Evolutionary conservation across 129 eudicot species (phyloP).

Genomic region (Flaveria linearis): DNA sequence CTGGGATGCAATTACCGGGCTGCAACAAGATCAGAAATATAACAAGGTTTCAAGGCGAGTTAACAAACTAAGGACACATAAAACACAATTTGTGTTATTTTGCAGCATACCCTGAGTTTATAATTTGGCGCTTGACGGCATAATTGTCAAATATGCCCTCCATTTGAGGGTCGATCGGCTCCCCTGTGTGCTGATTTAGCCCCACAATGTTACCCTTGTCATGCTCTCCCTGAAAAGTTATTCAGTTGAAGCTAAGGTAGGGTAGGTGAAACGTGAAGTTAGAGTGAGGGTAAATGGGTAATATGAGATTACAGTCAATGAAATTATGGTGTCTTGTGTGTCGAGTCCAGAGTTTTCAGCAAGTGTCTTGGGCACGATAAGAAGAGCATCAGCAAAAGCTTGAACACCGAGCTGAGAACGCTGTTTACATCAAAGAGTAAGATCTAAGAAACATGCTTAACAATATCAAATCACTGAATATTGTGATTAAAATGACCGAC

Average conservation of each 20-base stretch:
- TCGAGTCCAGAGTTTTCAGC: constrained; percentile 95
- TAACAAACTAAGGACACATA: not conserved
- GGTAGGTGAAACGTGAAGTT: not conserved
- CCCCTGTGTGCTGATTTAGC: constrained; percentile 75
- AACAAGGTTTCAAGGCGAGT: not conserved
- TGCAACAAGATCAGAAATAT: constrained; percentile 31
- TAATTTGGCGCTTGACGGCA: constrained; percentile 81
- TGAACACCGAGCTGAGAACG: constrained; percentile 89
- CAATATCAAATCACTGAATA: not conserved
- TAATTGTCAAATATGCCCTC: constrained; percentile 93
- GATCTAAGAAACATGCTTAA: not conserved
- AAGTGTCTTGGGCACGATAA: constrained; percentile 83
- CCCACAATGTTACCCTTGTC: constrained; percentile 83
- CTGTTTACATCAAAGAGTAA: constrained; percentile 36
- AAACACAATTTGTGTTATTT: not conserved
- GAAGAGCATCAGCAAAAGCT: constrained; percentile 94
- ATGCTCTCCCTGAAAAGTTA: constrained; percentile 68
- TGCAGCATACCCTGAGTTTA: constrained; percentile 74
- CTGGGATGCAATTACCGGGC: constrained; percentile 86
- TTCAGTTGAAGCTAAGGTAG: not conserved
- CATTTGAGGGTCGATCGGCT: constrained; percentile 92
- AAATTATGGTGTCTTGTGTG: constrained; percentile 81
- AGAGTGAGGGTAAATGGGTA: not conserved
- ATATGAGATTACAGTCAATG: constrained; percentile 56
- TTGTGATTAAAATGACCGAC: constrained; percentile 28